Evolutionary conservation across 148 eudicot genomes (phyloP), one percentile per base, ranked within the genome.

Genomic region (Polygonum aviculare): DNA sequence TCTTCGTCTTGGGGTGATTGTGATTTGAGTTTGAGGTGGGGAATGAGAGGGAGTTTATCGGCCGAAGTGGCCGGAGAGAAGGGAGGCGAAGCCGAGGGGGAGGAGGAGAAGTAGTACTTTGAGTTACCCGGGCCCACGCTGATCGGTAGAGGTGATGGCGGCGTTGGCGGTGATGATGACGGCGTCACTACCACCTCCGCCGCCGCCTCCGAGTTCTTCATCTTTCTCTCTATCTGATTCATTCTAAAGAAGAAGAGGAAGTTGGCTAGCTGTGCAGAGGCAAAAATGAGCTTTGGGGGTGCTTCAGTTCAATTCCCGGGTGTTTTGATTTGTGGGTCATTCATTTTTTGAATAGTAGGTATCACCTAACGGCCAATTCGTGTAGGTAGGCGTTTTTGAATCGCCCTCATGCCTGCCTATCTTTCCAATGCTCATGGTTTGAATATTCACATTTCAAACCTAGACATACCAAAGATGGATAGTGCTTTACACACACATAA

Each of bases 91-190:
- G 75, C 51, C 1, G 85, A 82, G 0, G 82, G 82, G 9, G 84
- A 84, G 19, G 87, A 84, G 11, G 77, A 84, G 59, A 81, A 74
- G 74, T 52, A 44, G 77, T 84, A 84, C 14, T 74, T 78, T 0
- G 69, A 79, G 22, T 72, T 19, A 1, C 80, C 84, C 9, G 84
- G 87, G 19, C 87, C 87, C 7, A 81, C 84, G 63, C 87, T 84
- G 41, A 84, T 49, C 26, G 87, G 87, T 2, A 84, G 81, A 16
- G 84, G 87, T 0, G 87, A 79, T 33, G 84, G 79, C 10, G 87
- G 81, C 54, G 82, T 81, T 21, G 84, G 78, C 12, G 81, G 86
- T 39, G 86, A 81, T 2, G 86, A 76, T 22, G 82, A 57, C 18
- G 85, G 82, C 35, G 85, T 77, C 54, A 77, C 74, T 73, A 78